phyloP scores from a whole-genome alignment of 306 rosid species.

The Potentilla sterilis region DNA sequence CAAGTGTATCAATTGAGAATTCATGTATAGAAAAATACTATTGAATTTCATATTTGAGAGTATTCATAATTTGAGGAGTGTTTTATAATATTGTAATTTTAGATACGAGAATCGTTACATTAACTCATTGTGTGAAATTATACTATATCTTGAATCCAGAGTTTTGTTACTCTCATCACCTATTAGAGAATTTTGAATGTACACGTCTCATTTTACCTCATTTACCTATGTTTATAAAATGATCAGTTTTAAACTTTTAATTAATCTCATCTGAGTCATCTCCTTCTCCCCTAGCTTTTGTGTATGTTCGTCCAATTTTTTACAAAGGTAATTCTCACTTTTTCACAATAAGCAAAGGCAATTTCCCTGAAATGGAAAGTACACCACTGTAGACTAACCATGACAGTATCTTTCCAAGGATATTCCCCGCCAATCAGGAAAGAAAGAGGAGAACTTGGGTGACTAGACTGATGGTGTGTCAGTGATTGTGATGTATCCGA shows the following conservation, averaged over 20 bases:
- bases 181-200: no score
- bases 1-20: no score
- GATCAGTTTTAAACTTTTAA: no score
- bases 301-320: not conserved
- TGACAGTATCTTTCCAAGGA: not conserved
- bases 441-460: not conserved
- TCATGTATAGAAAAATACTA: not conserved
- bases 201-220: no score
- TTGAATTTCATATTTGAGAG: no score
- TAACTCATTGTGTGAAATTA: not conserved
- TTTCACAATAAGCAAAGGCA: not conserved
- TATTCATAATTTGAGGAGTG: no score
- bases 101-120: not conserved
- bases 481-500: not conserved
- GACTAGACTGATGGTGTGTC: not conserved
- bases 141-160: no score
- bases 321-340: not conserved
- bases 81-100: not conserved
- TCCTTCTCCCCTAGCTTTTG: not conserved
- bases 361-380: not conserved
- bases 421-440: conserved; percentile 5
- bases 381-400: not conserved
- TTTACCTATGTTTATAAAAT: no score
- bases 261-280: not conserved
- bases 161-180: no score